Base-by-base conservation (phyloP, 768 basidiomycete genomes). In the Lactarius evosmus region DNA sequence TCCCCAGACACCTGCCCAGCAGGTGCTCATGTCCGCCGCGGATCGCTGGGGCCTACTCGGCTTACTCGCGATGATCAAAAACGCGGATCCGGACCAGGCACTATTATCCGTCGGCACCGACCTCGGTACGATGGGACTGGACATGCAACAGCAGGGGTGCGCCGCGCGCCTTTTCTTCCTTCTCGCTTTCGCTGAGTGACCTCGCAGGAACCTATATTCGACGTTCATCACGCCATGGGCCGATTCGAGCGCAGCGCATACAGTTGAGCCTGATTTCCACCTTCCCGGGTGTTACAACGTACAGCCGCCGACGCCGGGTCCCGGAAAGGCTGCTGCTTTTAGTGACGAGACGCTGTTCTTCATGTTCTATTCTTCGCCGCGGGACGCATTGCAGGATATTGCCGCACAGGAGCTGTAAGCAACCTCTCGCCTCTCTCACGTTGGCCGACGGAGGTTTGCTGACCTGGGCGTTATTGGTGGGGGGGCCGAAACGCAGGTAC, bases 141-240 rank as follows among this genome's bases (percentile, higher is more conserved):
- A 97, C 74, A 85, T 97, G 83, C 81, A 83, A 36, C 85, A 83
- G 69, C 77, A 82, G 68, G 91, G 90, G 88, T 93, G 77, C 80
- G 88, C 81, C 7, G 7, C 27, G n/a, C 8, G 11, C 17, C 30
- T 25, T 32, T 16, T 29, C n/a, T 3, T 34, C 22, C 9, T 22
- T 25, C 22, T 33, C 22, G 22, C n/a, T 2, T 40, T 22, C 27
- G 17, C 56, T 25, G 27, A 51, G 30, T 4, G 58, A 14, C 33
- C 17, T 3, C 54, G 16, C 38, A 89, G 91, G 72, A 88, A 89
- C 70, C 78, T 95, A 61, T 93, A 91, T 76, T 86, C 92, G 60
- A 89, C 88, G 22, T 95, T 97, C 77, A 91, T 95, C 71, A 95
- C 95, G 65, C 95, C 95, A 34, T 97, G 94, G 94, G 85, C 91